Conservation (phyloP, 805 yeast species). For the Wickerhamiella siamensis region DNA sequence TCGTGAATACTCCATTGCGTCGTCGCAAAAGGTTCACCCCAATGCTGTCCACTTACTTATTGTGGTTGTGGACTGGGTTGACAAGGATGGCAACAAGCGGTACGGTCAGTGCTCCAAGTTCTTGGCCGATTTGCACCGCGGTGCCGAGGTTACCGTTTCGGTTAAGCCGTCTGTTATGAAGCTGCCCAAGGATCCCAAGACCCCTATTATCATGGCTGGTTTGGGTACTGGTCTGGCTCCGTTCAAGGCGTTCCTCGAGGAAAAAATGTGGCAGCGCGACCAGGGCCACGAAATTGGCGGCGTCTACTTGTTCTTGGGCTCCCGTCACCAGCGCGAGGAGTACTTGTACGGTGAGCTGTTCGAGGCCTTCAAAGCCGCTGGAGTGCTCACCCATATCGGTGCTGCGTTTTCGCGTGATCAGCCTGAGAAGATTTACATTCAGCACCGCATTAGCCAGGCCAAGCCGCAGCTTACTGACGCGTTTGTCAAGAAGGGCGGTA, state of each 20-base stretch:
- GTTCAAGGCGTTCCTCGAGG: constrained; percentile 93
- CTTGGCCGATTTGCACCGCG: constrained; percentile 60
- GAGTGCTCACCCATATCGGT: constrained; percentile 83
- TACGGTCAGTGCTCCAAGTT: constrained; percentile 91
- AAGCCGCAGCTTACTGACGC: constrained; percentile 63
- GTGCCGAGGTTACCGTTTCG: constrained; percentile 78
- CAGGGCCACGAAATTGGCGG: constrained; percentile 87
- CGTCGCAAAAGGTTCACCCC: constrained; percentile 85
- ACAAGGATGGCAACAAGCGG: constrained; percentile 69
- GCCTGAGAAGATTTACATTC: constrained; percentile 85
- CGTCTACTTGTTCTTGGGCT: constrained; percentile 74
- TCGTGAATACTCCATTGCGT: constrained; percentile 95
- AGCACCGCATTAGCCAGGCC: constrained; percentile 76
- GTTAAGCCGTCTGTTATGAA: constrained; percentile 97
- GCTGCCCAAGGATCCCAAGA: constrained; percentile 71
- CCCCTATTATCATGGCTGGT: constrained; percentile 94
- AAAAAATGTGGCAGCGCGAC: constrained; percentile 80
- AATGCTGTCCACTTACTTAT: constrained; percentile 81
- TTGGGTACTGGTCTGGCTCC: constrained; percentile 97
- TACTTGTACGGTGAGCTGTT: constrained; percentile 91
- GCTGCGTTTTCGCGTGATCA: constrained; percentile 98
- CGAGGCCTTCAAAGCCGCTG: constrained; percentile 92
- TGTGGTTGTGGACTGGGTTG: constrained; percentile 94
- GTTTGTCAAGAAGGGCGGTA: constrained; percentile 63
- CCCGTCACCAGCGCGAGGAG: constrained; percentile 91